Percentiles rank a stretch among this genome's conserved stretches.
Conservation (phyloP, 371 early-diverging fungal species). For the Syncephalastrum racemosum region DNA sequence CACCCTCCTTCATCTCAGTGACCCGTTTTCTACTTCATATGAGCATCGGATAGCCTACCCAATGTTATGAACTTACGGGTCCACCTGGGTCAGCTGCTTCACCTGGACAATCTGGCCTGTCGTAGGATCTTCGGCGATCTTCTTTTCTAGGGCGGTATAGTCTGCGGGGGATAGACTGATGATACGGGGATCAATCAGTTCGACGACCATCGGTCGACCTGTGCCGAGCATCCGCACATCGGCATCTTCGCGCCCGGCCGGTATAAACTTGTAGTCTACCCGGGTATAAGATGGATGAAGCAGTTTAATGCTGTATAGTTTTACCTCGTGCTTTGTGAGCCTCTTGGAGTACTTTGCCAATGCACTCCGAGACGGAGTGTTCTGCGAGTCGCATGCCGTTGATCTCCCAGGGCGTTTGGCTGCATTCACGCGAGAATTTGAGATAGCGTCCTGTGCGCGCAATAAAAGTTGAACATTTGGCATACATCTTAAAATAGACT, state of each 20-base stretch:
- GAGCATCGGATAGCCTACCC: not conserved
- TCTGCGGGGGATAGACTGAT: slow-evolving; percentile 45
- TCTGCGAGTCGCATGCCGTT: slow-evolving; percentile 71
- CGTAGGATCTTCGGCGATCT: too few species aligned
- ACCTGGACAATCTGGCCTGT: slow-evolving; percentile 37
- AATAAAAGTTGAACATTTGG: not conserved
- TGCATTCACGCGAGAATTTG: slow-evolving; percentile 81
- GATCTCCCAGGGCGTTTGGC: slow-evolving; percentile 88
- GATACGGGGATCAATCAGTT: slow-evolving; percentile 78
- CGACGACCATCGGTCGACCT: slow-evolving; percentile 94
- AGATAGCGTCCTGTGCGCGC: slow-evolving; percentile 73
- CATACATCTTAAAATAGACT: not conserved
- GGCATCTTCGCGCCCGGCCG: slow-evolving; percentile 96
- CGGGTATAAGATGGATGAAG: too few species aligned
- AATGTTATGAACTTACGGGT: slow-evolving; percentile 19
- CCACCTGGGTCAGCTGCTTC: slow-evolving; percentile 45
- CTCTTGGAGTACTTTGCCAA: slow-evolving; percentile 58
- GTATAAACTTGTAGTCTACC: slow-evolving; percentile 75
- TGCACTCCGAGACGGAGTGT: slow-evolving; percentile 80
- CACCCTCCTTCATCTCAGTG: slow-evolving; percentile 76
- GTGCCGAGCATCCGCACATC: slow-evolving; percentile 95
- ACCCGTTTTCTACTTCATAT: not conserved
- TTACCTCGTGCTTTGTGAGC: slow-evolving; percentile 54
- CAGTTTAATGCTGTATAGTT: too few species aligned
- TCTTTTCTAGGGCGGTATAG: too few species aligned